Evolutionary conservation across 805 yeast genomes (phyloP).

Genomic region (Candida maris): DNA sequence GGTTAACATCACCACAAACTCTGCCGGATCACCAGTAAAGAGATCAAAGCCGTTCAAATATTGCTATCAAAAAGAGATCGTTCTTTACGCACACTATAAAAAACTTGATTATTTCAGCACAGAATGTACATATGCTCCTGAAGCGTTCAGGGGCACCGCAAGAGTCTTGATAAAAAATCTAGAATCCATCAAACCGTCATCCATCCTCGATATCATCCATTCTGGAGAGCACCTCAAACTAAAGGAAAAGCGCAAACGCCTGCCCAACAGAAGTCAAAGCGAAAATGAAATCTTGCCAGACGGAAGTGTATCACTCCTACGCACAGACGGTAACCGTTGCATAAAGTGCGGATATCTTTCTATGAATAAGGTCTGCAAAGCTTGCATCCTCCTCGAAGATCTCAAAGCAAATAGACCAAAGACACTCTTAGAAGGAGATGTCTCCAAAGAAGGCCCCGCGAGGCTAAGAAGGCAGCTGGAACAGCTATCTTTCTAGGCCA

Average conservation of each 20-base stretch:
- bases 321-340: conserved; percentile 67
- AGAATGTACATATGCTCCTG: conserved; percentile 97
- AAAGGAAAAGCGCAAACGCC: conserved; percentile 49
- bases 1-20: conserved; percentile 77
- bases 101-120: conserved; percentile 94
- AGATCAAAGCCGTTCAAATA: conserved; percentile 95
- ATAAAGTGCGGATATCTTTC: conserved; percentile 90
- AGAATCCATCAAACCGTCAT: conserved; percentile 86
- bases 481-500: conserved; percentile 50
- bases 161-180: conserved; percentile 85
- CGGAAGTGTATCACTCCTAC: conserved; percentile 53
- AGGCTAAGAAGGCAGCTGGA: conserved; percentile 59
- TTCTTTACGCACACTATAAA: conserved; percentile 93
- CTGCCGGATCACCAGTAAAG: conserved; percentile 83
- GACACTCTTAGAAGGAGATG: conserved; percentile 49
- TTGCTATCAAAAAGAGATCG: conserved; percentile 95
- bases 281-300: conserved; percentile 57
- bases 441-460: conserved; percentile 58
- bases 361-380: conserved; percentile 85
- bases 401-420: conserved; percentile 74
- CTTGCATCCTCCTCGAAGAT: conserved; percentile 84
- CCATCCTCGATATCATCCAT: conserved; percentile 89
- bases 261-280: conserved; percentile 34
- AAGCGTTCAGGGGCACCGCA: conserved; percentile 97
- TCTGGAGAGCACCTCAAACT: conserved; percentile 86